These are phyloP conservation scores for Diaporthe amygdali DNA, from an alignment of 2,329 filamentous ascomycete genomes.

Conservation along the genomic window DNA sequence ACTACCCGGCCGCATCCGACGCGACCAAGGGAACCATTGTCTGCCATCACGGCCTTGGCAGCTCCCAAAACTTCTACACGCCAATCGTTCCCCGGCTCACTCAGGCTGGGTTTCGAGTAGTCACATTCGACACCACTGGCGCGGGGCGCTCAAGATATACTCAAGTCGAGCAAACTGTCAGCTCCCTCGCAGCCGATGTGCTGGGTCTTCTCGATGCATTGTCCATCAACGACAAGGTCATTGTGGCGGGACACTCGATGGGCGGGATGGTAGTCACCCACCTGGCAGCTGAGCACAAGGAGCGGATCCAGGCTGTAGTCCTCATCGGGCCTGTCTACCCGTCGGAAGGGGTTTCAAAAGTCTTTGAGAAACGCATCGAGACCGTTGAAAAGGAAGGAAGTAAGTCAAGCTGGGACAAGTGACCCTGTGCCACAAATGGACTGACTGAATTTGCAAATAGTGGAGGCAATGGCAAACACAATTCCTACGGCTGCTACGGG, in stretches of 20 bases:
- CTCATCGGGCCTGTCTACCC: conserved; percentile 72
- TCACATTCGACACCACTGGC: conserved; percentile 13
- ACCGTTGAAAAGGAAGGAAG: conserved; percentile 49
- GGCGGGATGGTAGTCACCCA: conserved; percentile 68
- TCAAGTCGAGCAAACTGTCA: conserved; percentile 15
- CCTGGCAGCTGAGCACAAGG: conserved; percentile 53
- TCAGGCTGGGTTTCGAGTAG: conserved; percentile 5
- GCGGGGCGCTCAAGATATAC: conserved; percentile 17
- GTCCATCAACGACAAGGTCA: conserved; percentile 51
- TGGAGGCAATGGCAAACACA: conserved; percentile 18
- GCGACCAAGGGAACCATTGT: conserved; percentile 14
- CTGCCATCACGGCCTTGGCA: conserved; percentile 22
- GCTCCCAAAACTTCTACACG: conserved; percentile 20
- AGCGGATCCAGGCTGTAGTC: conserved; percentile 43
- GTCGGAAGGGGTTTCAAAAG: conserved; percentile 38
- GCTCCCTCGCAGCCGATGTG: conserved; percentile 55
- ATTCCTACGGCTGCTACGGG: conserved; percentile 40
- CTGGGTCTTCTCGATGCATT: conserved; percentile 58
- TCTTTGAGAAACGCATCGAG: conserved; percentile 19
- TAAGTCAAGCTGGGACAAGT: not conserved
- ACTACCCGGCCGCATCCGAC: conserved; percentile 8
- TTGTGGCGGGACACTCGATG: conserved; percentile 73
- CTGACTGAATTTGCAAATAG: not conserved
- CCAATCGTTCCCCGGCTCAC: conserved; percentile 12
- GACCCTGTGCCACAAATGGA: no score